Evolutionary conservation across 176 grass and related monocot genomes (phyloP).

Genomic region (Carex cristatella): DNA sequence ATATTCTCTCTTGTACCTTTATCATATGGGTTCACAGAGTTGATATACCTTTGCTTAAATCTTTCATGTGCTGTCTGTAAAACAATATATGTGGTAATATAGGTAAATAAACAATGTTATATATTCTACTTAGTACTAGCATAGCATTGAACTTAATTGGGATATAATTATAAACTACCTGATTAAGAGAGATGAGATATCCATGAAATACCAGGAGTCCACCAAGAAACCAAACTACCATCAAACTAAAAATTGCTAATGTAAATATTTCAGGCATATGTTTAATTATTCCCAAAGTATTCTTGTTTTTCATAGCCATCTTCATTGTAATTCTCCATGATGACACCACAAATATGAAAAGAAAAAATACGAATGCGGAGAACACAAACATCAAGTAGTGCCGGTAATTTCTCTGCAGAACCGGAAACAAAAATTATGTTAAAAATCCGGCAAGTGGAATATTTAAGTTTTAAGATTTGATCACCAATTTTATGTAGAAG

Average conservation of each 20-base stretch:
- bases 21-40: slow-evolving; percentile 43
- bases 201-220: slow-evolving; percentile 36
- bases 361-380: slow-evolving; percentile 34
- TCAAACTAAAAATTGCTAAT: slow-evolving; percentile 43
- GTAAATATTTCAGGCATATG: slow-evolving; percentile 35
- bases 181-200: slow-evolving; percentile 51
- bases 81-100: neutral
- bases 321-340: slow-evolving; percentile 30
- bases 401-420: slow-evolving; percentile 47
- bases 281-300: slow-evolving; percentile 18
- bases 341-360: slow-evolving; percentile 31
- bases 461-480: too few species aligned
- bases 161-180: slow-evolving; percentile 16
- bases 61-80: slow-evolving; percentile 52
- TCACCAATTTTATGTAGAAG: too few species aligned
- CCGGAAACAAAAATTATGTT: neutral
- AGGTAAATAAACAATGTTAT: neutral
- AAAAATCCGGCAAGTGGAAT: too few species aligned
- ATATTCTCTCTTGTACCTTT: slow-evolving; percentile 41
- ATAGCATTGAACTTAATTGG: neutral
- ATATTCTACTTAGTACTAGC: neutral
- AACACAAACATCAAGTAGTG: slow-evolving; percentile 43
- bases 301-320: neutral
- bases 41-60: slow-evolving; percentile 20
- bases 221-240: slow-evolving; percentile 33